Evolutionary conservation across 192 early-diverging fungal species (phyloP).

Genomic region (Linnemannia exigua): DNA sequence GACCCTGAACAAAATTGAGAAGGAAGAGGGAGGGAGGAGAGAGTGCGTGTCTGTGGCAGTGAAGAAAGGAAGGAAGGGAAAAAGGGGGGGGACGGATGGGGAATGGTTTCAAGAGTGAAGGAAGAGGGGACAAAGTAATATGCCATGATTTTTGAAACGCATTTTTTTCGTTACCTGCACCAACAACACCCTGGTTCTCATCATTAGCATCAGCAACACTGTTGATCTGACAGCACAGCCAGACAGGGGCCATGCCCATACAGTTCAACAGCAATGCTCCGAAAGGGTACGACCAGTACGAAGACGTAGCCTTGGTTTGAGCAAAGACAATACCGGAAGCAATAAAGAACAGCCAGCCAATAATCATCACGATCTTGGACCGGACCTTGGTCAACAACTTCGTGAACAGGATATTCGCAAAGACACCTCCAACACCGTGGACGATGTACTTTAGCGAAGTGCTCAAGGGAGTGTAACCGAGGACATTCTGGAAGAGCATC

Average conservation of each 20-base stretch:
- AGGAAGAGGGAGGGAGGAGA: background rate
- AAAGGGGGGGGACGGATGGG: background rate
- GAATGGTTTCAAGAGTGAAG: background rate
- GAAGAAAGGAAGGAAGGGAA: background rate
- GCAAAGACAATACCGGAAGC: conserved; percentile 34
- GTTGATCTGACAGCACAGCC: conserved; percentile 44
- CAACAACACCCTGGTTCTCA: conserved; percentile 46
- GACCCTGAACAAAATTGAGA: background rate
- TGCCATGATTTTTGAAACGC: background rate
- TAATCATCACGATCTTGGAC: conserved; percentile 27
- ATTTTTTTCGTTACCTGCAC: conserved; percentile 25
- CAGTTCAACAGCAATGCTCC: conserved; percentile 32
- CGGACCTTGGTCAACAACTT: conserved; percentile 7
- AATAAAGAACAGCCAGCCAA: conserved; percentile 44
- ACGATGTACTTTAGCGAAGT: conserved; percentile 23
- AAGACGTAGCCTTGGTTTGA: conserved; percentile 14
- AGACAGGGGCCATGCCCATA: conserved; percentile 27
- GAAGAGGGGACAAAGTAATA: background rate
- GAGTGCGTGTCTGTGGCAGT: too few species aligned
- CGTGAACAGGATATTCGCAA: background rate
- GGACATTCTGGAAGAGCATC: conserved; percentile 36
- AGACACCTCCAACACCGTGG: conserved; percentile 34
- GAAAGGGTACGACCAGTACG: conserved; percentile 40
- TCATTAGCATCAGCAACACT: conserved; percentile 39
- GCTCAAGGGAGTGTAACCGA: conserved; percentile 26